phyloP scores from a whole-genome alignment of 1,284 basidiomycete genomes.

The Tylopilus sp. region DNA sequence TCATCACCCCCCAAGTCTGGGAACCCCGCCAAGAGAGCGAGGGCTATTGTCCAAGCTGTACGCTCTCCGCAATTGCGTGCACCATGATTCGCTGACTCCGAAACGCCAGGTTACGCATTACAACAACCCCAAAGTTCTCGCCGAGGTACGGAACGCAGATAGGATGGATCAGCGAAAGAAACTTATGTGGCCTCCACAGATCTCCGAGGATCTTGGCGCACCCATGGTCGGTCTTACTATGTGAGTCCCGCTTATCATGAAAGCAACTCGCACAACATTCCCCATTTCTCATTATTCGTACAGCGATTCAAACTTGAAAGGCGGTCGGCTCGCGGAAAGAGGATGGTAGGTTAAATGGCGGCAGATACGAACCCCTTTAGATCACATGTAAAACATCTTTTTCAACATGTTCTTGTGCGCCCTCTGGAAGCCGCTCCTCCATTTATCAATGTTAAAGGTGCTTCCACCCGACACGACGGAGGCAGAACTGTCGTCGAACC shows the following conservation, averaged over 20 bases:
- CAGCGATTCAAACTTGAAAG: constrained; percentile 61
- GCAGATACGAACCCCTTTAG: constrained; percentile 6
- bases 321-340: constrained; percentile 50
- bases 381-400: constrained; percentile 43
- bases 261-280: background rate
- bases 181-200: constrained; percentile 36
- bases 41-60: constrained; percentile 96
- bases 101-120: constrained; percentile 77
- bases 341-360: constrained; percentile 42
- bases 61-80: constrained; percentile 21
- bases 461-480: constrained; percentile 21
- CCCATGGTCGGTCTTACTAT: constrained; percentile 93
- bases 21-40: constrained; percentile 90
- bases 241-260: constrained; percentile 41
- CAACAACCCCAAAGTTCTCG: constrained; percentile 85
- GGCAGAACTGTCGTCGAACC: constrained; percentile 34
- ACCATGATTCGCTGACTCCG: constrained; percentile 6
- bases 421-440: constrained; percentile 30
- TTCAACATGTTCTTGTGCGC: constrained; percentile 22
- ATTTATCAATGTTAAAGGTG: constrained; percentile 35
- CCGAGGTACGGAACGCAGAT: constrained; percentile 49
- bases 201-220: constrained; percentile 85
- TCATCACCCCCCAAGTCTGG: constrained; percentile 58
- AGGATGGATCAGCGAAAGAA: background rate
- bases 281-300: constrained; percentile 3